Percentiles rank a stretch among this genome's conserved stretches.
Conservation (phyloP, 805 yeast genomes). For the Yamadazyma laniorum region DNA sequence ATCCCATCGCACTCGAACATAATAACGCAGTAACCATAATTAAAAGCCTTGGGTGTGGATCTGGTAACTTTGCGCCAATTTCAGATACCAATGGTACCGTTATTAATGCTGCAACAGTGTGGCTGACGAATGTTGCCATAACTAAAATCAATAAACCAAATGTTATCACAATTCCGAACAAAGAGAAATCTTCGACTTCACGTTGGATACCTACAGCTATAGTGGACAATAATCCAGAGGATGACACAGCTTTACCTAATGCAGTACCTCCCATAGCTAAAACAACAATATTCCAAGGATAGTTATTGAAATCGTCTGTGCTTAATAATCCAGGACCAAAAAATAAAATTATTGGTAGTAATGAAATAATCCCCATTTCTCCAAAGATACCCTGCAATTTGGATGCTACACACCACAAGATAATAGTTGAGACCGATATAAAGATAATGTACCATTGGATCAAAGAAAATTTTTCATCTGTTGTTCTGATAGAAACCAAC, state of each 20-base stretch:
- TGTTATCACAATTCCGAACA: slow-evolving; percentile 69
- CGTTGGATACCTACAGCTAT: slow-evolving; percentile 70
- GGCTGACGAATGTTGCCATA: slow-evolving; percentile 94
- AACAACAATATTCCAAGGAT: slow-evolving; percentile 94
- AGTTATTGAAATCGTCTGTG: slow-evolving; percentile 91
- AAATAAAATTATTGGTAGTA: slow-evolving; percentile 84
- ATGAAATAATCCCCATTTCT: slow-evolving; percentile 95
- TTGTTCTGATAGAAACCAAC: slow-evolving; percentile 56
- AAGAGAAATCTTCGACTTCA: slow-evolving; percentile 61
- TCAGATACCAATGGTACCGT: slow-evolving; percentile 87
- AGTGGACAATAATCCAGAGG: slow-evolving; percentile 80
- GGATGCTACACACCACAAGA: slow-evolving; percentile 87
- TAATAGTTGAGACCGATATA: slow-evolving; percentile 70
- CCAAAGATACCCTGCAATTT: slow-evolving; percentile 73
- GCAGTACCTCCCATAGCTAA: slow-evolving; percentile 98
- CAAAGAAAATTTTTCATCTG: slow-evolving; percentile 63
- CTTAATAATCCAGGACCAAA: slow-evolving; percentile 87
- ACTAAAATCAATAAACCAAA: slow-evolving; percentile 80
- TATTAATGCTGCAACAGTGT: slow-evolving; percentile 95
- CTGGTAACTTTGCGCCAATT: slow-evolving; percentile 71
- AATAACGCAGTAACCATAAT: slow-evolving; percentile 64
- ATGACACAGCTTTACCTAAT: slow-evolving; percentile 89
- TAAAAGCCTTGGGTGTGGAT: slow-evolving; percentile 82
- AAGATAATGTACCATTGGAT: slow-evolving; percentile 73
- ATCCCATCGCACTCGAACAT: slow-evolving; percentile 95